phyloP scores from a whole-genome alignment of 2,329 filamentous ascomycete genomes.

The Trichoderma pleuroti region DNA sequence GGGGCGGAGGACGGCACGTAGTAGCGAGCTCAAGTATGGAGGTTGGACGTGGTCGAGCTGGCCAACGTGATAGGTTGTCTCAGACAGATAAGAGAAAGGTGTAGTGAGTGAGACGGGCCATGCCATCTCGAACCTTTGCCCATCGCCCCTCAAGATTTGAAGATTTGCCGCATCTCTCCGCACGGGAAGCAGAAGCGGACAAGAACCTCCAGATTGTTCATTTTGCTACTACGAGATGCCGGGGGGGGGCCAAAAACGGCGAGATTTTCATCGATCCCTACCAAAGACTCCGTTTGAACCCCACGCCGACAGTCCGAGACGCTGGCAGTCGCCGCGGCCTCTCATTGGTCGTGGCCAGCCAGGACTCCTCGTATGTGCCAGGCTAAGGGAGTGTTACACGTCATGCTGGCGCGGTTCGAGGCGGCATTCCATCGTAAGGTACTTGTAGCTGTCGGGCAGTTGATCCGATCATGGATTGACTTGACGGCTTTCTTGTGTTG shows the following conservation, averaged over 20 bases:
- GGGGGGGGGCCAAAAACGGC: background rate
- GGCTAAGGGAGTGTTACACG: background rate
- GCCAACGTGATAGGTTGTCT: conserved; percentile 1
- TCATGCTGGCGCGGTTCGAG: background rate
- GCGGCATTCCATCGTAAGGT: background rate
- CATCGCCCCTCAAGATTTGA: background rate
- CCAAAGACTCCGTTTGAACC: background rate
- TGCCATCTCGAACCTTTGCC: background rate
- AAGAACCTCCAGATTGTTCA: background rate
- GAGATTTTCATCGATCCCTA: background rate
- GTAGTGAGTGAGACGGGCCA: background rate
- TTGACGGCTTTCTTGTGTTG: background rate
- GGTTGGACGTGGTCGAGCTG: background rate
- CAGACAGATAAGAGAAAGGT: background rate
- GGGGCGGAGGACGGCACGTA: background rate
- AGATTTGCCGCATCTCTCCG: background rate
- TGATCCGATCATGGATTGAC: background rate
- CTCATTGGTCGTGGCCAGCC: background rate
- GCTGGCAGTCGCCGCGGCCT: background rate
- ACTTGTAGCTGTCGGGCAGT: background rate
- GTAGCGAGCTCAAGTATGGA: background rate
- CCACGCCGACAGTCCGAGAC: conserved; percentile 10
- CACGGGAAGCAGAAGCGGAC: background rate
- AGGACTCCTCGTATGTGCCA: background rate
- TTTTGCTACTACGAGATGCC: background rate